Evolutionary conservation across 2,329 filamentous ascomycete species (phyloP).

Genomic region (Aspergillus cejpii): DNA sequence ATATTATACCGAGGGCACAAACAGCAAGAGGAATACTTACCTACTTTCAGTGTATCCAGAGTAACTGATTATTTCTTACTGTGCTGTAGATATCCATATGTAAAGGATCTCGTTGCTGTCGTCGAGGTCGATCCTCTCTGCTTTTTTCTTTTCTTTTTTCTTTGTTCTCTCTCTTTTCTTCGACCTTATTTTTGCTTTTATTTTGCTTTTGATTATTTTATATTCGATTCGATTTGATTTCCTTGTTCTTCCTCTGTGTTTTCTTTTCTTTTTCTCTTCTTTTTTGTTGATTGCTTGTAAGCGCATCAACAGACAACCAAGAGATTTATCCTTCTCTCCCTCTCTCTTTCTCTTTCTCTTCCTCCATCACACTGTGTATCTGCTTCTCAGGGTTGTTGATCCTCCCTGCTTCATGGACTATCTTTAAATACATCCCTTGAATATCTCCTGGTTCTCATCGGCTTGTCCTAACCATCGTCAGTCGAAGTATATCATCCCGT

Average conservation of each 20-base stretch:
- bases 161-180: conserved; percentile 1
- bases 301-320: conserved; percentile 1
- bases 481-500: neutral
- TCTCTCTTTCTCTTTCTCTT: too few species aligned
- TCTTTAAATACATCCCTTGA: neutral
- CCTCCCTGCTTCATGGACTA: neutral
- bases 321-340: neutral
- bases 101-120: too few species aligned
- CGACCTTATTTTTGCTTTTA: conserved; percentile 1
- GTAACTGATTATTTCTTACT: too few species aligned
- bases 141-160: conserved; percentile 4
- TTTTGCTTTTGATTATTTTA: conserved; percentile 5
- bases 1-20: too few species aligned
- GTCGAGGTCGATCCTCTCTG: conserved; percentile 1
- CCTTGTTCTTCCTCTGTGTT: too few species aligned
- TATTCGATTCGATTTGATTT: too few species aligned
- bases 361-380: neutral
- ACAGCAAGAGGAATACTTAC: too few species aligned
- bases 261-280: conserved; percentile 2
- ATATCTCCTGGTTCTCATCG: neutral
- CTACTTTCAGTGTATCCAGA: too few species aligned
- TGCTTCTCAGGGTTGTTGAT: neutral
- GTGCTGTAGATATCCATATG: too few species aligned
- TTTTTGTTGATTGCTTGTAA: conserved; percentile 6
- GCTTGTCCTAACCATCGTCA: neutral